Conservation (phyloP, 345 rosid species). For the Eucalyptus pumila region DNA sequence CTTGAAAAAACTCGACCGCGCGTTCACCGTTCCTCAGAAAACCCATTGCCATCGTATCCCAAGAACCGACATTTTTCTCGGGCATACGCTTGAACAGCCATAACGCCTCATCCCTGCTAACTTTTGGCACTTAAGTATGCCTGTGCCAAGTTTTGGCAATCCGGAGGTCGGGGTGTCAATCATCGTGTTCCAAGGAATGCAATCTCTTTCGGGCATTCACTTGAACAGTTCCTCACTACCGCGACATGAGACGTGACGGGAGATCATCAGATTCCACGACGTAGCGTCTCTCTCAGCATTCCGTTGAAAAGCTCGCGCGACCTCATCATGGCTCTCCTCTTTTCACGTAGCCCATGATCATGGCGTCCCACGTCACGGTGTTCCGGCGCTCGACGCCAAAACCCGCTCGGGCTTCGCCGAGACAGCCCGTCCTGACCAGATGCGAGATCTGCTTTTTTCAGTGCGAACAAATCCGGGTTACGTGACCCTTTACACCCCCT, state of each 20-base stretch:
- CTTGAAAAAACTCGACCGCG: conserved; percentile 33
- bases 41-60: conserved; percentile 59
- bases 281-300: conserved; percentile 38
- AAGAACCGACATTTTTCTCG: conserved; percentile 18
- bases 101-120: conserved; percentile 44
- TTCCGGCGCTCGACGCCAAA: conserved; percentile 24
- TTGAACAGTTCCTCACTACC: conserved; percentile 38
- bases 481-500: not conserved
- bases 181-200: conserved; percentile 63
- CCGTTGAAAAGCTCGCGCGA: conserved; percentile 34
- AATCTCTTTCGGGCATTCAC: conserved; percentile 42
- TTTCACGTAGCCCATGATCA: conserved; percentile 44
- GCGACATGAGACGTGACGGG: conserved; percentile 36
- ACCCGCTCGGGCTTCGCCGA: conserved; percentile 32
- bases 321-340: conserved; percentile 16
- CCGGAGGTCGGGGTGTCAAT: not conserved
- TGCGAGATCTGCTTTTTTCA: conserved; percentile 28
- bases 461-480: conserved; percentile 3
- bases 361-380: conserved; percentile 53
- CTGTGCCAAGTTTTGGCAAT: too few relatives aligned
- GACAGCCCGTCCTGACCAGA: conserved; percentile 26
- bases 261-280: conserved; percentile 60
- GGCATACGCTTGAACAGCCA: conserved; percentile 41
- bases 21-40: conserved; percentile 33
- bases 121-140: too few relatives aligned